Conservation (phyloP, 805 yeast species). For the Starmera caribaea region DNA sequence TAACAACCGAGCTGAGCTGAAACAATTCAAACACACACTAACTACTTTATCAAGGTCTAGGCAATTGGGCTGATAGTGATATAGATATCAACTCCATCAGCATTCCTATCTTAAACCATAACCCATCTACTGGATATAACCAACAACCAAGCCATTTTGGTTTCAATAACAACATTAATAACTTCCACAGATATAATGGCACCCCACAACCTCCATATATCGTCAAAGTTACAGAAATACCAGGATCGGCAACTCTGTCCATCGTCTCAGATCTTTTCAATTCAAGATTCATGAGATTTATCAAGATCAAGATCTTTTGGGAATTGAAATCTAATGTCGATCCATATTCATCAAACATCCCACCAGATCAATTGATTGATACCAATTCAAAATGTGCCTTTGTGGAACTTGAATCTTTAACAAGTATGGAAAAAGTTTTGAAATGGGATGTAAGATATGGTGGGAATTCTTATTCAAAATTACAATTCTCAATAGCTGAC, state of each 20-base stretch:
- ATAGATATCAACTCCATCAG: conserved; percentile 54
- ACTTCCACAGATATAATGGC: background rate
- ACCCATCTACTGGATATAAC: conserved; percentile 4
- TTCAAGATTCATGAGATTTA: conserved; percentile 49
- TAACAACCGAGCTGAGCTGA: background rate
- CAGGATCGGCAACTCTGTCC: conserved; percentile 40
- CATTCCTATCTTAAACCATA: conserved; percentile 25
- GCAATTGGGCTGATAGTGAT: conserved; percentile 66
- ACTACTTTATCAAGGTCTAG: conserved; percentile 11
- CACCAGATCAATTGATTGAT: conserved; percentile 11
- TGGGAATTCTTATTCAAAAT: conserved; percentile 25
- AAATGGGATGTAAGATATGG: conserved; percentile 55
- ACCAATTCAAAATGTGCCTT: conserved; percentile 49
- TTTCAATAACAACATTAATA: background rate
- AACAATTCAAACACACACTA: background rate
- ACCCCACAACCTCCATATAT: conserved; percentile 46
- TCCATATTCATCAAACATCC: conserved; percentile 20
- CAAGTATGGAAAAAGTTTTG: conserved; percentile 45
- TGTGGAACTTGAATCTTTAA: conserved; percentile 42
- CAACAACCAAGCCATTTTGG: conserved; percentile 5
- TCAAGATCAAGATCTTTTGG: conserved; percentile 53
- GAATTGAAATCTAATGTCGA: conserved; percentile 28
- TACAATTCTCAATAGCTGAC: conserved; percentile 17
- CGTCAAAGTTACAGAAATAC: conserved; percentile 51
- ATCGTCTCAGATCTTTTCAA: conserved; percentile 51